Evolutionary conservation across 768 basidiomycete species (phyloP).

Genomic region (Hortiboletus campestris): DNA sequence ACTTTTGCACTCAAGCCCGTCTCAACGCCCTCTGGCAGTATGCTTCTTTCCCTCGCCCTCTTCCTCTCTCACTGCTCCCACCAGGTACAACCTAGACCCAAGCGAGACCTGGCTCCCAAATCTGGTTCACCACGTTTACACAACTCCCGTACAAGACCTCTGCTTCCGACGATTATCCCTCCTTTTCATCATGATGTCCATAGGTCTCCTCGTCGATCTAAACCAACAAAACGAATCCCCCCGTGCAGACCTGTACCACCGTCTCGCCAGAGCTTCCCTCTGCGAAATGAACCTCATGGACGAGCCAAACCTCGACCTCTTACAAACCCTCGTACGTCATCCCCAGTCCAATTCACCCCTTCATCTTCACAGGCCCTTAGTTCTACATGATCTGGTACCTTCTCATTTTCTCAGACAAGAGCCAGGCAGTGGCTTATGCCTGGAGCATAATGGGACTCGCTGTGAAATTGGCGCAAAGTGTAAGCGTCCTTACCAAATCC

Average conservation of each 20-base stretch:
- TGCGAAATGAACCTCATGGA: slow-evolving; percentile 76
- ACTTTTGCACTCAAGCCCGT: slow-evolving; percentile 61
- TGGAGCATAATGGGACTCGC: slow-evolving; percentile 78
- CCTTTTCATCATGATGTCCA: slow-evolving; percentile 69
- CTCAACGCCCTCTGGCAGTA: slow-evolving; percentile 74
- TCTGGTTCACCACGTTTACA: slow-evolving; percentile 66
- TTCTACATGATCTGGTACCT: slow-evolving; percentile 79
- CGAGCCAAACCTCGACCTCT: slow-evolving; percentile 69
- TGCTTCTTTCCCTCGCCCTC: slow-evolving; percentile 27
- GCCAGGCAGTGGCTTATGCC: slow-evolving; percentile 67
- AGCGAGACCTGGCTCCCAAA: slow-evolving; percentile 71
- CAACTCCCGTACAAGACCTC: slow-evolving; percentile 54
- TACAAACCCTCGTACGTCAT: slow-evolving; percentile 58
- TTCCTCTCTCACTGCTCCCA: slow-evolving; percentile 3
- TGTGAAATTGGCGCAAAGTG: slow-evolving; percentile 69
- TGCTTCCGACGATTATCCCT: slow-evolving; percentile 67
- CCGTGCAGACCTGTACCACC: slow-evolving; percentile 63
- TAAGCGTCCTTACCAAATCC: slow-evolving; percentile 35
- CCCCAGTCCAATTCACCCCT: neutral
- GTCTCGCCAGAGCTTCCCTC: slow-evolving; percentile 61
- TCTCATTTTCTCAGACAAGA: slow-evolving; percentile 71
- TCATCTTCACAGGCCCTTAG: slow-evolving; percentile 39
- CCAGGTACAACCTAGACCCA: slow-evolving; percentile 65
- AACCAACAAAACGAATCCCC: slow-evolving; percentile 52
- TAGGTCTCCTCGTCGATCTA: slow-evolving; percentile 68